These are phyloP conservation scores for Alternaria postmessia DNA, from an alignment of 2,329 filamentous ascomycete genomes.

Conservation along the genomic window DNA sequence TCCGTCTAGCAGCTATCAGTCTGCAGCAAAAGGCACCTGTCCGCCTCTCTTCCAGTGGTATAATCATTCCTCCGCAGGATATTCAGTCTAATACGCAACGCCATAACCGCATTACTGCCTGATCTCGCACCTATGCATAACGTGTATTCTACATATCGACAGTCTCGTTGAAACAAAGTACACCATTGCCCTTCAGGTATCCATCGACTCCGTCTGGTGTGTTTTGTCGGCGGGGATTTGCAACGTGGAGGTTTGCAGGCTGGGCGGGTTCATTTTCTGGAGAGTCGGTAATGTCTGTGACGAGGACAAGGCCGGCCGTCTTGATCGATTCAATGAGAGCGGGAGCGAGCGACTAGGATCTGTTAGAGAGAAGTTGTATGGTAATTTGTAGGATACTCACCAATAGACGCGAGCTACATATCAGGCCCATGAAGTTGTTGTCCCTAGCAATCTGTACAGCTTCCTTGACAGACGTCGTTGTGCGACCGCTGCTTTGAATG, in stretches of 20 bases:
- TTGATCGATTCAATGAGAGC: slow-evolving; percentile 93
- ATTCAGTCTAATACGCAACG: slow-evolving; percentile 11
- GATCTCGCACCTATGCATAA: not conserved
- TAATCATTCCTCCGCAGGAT: not conserved
- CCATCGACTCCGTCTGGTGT: slow-evolving; percentile 85
- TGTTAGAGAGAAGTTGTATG: slow-evolving; percentile 9
- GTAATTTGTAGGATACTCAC: slow-evolving; percentile 61
- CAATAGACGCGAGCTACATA: slow-evolving; percentile 86
- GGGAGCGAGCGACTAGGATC: slow-evolving; percentile 84
- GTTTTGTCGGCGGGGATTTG: slow-evolving; percentile 52
- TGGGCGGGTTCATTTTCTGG: slow-evolving; percentile 45
- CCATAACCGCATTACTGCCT: slow-evolving; percentile 3
- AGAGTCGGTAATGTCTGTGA: slow-evolving; percentile 81
- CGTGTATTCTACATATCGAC: slow-evolving; percentile 62
- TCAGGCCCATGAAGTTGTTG: slow-evolving; percentile 98
- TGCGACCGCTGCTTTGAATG: slow-evolving; percentile 70
- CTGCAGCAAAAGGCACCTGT: not conserved
- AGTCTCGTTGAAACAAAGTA: slow-evolving; percentile 90
- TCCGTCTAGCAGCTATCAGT: slow-evolving; percentile 2
- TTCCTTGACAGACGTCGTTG: slow-evolving; percentile 89
- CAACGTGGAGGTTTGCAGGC: slow-evolving; percentile 52
- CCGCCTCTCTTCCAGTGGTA: slow-evolving; percentile 4
- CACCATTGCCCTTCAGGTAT: slow-evolving; percentile 82
- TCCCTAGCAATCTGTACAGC: slow-evolving; percentile 89
- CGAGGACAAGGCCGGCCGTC: slow-evolving; percentile 88